phyloP scores from a whole-genome alignment of 495 filamentous ascomycete genomes.

The Annulohypoxylon maeteangense region DNA sequence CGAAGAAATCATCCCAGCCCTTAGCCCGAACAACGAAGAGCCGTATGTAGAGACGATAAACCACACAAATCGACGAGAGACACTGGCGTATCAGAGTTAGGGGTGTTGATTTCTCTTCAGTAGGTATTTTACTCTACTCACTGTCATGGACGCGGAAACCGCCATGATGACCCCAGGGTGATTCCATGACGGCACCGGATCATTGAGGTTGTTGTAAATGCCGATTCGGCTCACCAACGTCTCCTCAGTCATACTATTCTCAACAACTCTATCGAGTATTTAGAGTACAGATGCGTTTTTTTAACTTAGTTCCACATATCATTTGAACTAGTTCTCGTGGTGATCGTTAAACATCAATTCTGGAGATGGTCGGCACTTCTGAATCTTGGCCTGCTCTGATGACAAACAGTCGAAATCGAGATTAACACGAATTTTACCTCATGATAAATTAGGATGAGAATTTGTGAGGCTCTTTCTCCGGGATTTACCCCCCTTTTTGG shows the following conservation, averaged over 20 bases:
- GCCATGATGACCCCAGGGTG: conserved; percentile 16
- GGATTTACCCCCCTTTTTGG: not conserved
- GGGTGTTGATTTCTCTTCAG: not conserved
- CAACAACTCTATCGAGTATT: not conserved
- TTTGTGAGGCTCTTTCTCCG: not conserved
- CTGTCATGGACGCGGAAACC: conserved; percentile 24
- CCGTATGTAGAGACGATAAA: conserved; percentile 44
- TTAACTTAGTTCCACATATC: not conserved
- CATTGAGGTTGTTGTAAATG: conserved; percentile 45
- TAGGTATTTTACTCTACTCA: not conserved
- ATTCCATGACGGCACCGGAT: conserved; percentile 45
- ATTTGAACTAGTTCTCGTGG: not conserved
- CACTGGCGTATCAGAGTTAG: conserved; percentile 28
- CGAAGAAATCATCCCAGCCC: conserved; percentile 48
- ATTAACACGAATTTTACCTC: not conserved
- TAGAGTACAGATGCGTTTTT: not conserved
- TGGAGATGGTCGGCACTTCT: too few relatives aligned
- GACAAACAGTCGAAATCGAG: not conserved
- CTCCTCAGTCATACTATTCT: conserved; percentile 21
- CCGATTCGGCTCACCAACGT: conserved; percentile 23
- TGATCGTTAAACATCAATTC: not conserved
- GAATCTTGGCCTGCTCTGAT: not conserved
- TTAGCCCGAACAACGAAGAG: conserved; percentile 39
- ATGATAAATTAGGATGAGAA: not conserved
- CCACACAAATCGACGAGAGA: conserved; percentile 47